Base-by-base conservation (phyloP, 179 eudicot genomes). In the Camellia oleifera region DNA sequence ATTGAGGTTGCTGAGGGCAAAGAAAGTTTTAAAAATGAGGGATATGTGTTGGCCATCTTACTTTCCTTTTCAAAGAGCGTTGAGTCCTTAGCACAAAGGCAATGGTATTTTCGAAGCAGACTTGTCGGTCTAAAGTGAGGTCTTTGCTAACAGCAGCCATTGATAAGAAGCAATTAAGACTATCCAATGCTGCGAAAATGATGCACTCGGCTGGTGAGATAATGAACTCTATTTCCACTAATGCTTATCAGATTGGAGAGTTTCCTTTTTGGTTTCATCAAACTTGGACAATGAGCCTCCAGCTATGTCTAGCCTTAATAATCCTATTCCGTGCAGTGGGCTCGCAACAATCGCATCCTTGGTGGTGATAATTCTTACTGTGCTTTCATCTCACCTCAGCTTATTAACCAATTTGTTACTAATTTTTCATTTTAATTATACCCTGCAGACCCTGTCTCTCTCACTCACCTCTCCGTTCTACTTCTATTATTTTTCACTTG, bases 221-320 rank as follows among this genome's bases (percentile, higher is more conserved):
- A n/a, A 85, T 84, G 76, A 86, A 84, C 78, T 86, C 81, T 69
- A 86, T 78, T 52, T 83, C 88, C 0, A 79, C 83, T 17, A 88
- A 88, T 78, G 85, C 86, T 12, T 86, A 84, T 54, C 68, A 86
- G 53, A 81, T 88, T 18, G 89, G 89, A 18, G 91, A 88, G 64
- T 88, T 88, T 77, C 89, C 89, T 8, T 84, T 65, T 48, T 88
- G 88, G 86, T 82, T 86, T 72, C 91, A 88, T 73, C 91, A 88
- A 72, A 81, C 74, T 61, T 88, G 91, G 91, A 83, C 91, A 44
- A 86, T 88, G 7, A 75, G 68, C 46, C 77, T 88, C 68, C 91
- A 88, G 60, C 82, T 86, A 68, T 60, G 81, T 62, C 61, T 88
- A 13, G 88, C 86, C 20, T 53, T 88, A 8, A 40, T 71, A 17